phyloP scores from a whole-genome alignment of 257 asterid genomes.

The Salvia hispanica region DNA sequence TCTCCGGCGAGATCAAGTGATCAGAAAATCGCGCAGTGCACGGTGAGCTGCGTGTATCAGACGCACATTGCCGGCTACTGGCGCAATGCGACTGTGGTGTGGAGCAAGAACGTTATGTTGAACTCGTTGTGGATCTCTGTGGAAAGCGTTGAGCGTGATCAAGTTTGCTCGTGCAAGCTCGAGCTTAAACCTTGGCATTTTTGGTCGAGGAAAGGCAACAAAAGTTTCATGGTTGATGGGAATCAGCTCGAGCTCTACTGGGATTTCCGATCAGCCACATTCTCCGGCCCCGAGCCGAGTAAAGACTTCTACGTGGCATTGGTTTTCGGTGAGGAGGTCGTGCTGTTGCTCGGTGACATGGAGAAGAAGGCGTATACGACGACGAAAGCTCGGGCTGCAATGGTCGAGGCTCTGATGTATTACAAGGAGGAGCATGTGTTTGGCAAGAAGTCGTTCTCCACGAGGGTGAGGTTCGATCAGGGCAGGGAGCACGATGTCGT shows the following conservation, averaged over 20 bases:
- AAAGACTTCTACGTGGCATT: constrained; percentile 72
- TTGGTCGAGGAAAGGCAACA: constrained; percentile 88
- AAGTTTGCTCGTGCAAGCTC: constrained; percentile 66
- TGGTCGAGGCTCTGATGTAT: constrained; percentile 67
- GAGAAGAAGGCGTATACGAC: constrained; percentile 77
- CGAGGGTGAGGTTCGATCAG: constrained; percentile 70
- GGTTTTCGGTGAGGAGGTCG: constrained; percentile 73
- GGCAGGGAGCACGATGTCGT: constrained; percentile 77
- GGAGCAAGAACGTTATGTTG: constrained; percentile 81
- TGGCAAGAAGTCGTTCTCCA: constrained; percentile 83
- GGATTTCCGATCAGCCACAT: constrained; percentile 86
- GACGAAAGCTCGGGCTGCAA: constrained; percentile 66
- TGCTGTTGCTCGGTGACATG: constrained; percentile 68
- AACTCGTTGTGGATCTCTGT: constrained; percentile 60
- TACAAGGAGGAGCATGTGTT: constrained; percentile 81
- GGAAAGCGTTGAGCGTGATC: constrained; percentile 55
- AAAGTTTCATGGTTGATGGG: constrained; percentile 77
- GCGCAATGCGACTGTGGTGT: constrained; percentile 70
- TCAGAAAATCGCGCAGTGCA: constrained; percentile 51
- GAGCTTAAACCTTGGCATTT: constrained; percentile 97
- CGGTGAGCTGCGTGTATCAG: constrained; percentile 69
- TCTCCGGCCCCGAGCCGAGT: constrained; percentile 72
- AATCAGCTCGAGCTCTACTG: constrained; percentile 73
- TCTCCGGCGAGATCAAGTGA: constrained; percentile 39
- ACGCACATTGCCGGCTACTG: constrained; percentile 77